These are phyloP conservation scores for Hypoxylon rickii DNA, from an alignment of 495 filamentous ascomycete genomes.

Conservation along the genomic window DNA sequence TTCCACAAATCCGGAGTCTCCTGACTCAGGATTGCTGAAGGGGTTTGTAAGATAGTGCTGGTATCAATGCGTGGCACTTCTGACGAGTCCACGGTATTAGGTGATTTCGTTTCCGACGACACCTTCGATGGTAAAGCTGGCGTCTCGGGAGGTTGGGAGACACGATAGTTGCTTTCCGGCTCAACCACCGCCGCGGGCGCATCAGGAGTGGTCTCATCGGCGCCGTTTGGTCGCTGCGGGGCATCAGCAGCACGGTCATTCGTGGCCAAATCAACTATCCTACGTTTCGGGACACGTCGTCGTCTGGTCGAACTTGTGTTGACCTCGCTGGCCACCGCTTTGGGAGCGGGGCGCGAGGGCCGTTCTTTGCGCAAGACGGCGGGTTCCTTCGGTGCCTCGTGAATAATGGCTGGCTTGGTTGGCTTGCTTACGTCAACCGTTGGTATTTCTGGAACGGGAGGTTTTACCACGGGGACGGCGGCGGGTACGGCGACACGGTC, in stretches of 20 bases:
- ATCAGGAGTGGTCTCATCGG: conserved; percentile 6
- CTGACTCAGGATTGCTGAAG: conserved; percentile 45
- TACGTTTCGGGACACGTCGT: conserved; percentile 64
- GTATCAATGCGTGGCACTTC: conserved; percentile 55
- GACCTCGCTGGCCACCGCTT: conserved; percentile 54
- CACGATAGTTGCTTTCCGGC: conserved; percentile 47
- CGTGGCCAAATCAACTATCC: conserved; percentile 81
- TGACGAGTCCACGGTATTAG: conserved; percentile 35
- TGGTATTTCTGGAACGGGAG: conserved; percentile 59
- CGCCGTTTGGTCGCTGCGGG: conserved; percentile 19
- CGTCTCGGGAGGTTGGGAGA: conserved; percentile 46
- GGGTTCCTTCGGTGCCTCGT: conserved; percentile 52
- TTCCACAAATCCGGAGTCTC: conserved; percentile 46
- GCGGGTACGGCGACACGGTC: conserved; percentile 77
- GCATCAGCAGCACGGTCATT: conserved; percentile 54
- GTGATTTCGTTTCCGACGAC: conserved; percentile 37
- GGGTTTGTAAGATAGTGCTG: conserved; percentile 44
- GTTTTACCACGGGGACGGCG: conserved; percentile 75
- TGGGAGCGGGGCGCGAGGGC: conserved; percentile 42
- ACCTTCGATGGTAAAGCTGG: conserved; percentile 26
- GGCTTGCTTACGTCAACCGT: conserved; percentile 69
- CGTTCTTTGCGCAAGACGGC: conserved; percentile 57
- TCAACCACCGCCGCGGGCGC: conserved; percentile 1
- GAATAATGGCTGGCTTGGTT: conserved; percentile 61
- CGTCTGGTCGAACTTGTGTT: conserved; percentile 56